These are phyloP conservation scores for Chenopodium suecicum DNA, from an alignment of 148 eudicot genomes.

Conservation along the genomic window DNA sequence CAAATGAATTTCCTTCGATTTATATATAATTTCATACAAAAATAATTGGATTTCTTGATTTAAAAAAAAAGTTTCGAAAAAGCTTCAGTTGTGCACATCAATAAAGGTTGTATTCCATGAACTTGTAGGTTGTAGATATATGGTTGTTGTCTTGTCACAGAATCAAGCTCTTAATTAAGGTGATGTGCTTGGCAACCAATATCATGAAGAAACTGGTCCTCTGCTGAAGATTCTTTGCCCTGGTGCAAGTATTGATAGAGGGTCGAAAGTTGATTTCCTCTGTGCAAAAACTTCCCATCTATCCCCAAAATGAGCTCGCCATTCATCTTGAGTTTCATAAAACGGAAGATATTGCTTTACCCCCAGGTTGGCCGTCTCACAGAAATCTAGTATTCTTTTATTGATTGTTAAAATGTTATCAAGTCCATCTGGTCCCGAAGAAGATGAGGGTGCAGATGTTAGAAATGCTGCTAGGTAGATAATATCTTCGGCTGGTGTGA, in stretches of 20 bases:
- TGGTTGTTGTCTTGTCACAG: slow-evolving; percentile 6
- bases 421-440: slow-evolving; percentile 56
- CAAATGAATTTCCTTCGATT: not conserved
- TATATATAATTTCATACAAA: no score
- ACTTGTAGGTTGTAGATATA: slow-evolving; percentile 14
- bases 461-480: slow-evolving; percentile 70
- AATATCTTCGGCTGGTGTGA: slow-evolving; percentile 70
- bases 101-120: not conserved
- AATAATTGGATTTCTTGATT: not conserved
- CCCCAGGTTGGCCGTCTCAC: slow-evolving; percentile 50
- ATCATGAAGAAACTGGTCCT: slow-evolving; percentile 35
- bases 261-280: slow-evolving; percentile 72
- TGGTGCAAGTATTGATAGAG: slow-evolving; percentile 71
- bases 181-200: not conserved
- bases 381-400: slow-evolving; percentile 55
- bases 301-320: slow-evolving; percentile 70
- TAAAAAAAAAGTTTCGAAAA: not conserved
- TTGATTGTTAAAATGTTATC: slow-evolving; percentile 52
- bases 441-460: slow-evolving; percentile 34
- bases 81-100: no score
- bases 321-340: slow-evolving; percentile 53
- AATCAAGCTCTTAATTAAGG: not conserved
- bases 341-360: slow-evolving; percentile 78
- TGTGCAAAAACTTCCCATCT: slow-evolving; percentile 56
- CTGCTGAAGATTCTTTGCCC: slow-evolving; percentile 75